Evolutionary conservation across 2,329 filamentous ascomycete species (phyloP).

Genomic region (Chaetomium strumarium): DNA sequence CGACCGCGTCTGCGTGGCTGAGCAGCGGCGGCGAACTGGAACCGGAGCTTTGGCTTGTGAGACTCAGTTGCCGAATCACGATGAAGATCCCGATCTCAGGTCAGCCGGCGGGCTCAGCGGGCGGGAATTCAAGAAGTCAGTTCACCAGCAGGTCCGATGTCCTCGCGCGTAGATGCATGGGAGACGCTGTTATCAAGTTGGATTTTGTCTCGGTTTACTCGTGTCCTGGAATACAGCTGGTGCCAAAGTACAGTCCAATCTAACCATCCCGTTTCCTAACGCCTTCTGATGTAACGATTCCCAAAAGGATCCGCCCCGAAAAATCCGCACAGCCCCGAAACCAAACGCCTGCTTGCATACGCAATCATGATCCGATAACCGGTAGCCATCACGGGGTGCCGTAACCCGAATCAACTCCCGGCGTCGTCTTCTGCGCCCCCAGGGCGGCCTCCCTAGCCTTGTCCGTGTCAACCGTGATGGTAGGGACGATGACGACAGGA

Average conservation of each 20-base stretch:
- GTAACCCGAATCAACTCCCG: conserved; percentile 24
- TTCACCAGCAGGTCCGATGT: too few species aligned
- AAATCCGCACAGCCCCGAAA: neutral
- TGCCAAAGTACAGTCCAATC: neutral
- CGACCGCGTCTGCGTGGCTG: conserved; percentile 10
- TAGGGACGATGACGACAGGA: conserved; percentile 6
- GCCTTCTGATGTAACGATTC: neutral
- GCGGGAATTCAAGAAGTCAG: too few species aligned
- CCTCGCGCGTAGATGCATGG: too few species aligned
- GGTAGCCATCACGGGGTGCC: conserved; percentile 25
- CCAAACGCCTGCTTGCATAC: neutral
- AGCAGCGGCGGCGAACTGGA: neutral
- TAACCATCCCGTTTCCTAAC: neutral
- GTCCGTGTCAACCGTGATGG: conserved; percentile 17
- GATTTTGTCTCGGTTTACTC: neutral
- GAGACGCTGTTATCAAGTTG: too few species aligned
- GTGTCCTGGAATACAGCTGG: neutral
- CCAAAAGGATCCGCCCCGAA: neutral
- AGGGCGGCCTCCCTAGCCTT: conserved; percentile 17
- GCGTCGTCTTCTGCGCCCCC: conserved; percentile 10
- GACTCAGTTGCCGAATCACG: neutral
- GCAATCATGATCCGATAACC: conserved; percentile 3
- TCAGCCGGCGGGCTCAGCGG: too few species aligned
- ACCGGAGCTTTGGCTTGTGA: neutral
- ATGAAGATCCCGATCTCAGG: neutral